These are phyloP conservation scores for Sclerotinia sclerotiorum DNA, from an alignment of 2,329 filamentous ascomycete species.

Conservation along the genomic window DNA sequence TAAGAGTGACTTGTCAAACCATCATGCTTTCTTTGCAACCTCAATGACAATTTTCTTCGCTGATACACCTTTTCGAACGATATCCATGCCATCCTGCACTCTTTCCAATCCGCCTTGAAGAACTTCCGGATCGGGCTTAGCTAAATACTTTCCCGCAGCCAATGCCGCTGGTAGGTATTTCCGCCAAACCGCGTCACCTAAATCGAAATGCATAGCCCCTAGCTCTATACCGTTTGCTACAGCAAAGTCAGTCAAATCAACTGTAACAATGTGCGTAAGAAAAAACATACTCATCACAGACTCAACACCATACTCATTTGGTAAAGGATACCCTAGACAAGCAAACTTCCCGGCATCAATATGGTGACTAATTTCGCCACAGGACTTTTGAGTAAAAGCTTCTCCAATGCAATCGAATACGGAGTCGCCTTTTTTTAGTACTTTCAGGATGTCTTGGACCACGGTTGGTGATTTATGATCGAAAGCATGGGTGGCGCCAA, in stretches of 20 bases:
- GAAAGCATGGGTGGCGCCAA: slow-evolving; percentile 48
- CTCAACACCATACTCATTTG: slow-evolving; percentile 33
- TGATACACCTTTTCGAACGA: slow-evolving; percentile 44
- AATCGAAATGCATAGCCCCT: slow-evolving; percentile 38
- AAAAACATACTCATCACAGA: slow-evolving; percentile 34
- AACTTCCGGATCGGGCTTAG: slow-evolving; percentile 44
- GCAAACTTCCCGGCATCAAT: slow-evolving; percentile 35
- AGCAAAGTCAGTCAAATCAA: slow-evolving; percentile 10
- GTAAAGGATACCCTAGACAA: neutral
- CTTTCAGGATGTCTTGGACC: slow-evolving; percentile 27
- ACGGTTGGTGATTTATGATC: slow-evolving; percentile 44
- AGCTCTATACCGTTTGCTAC: slow-evolving; percentile 35
- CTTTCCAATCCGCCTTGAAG: slow-evolving; percentile 46
- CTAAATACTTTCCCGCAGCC: slow-evolving; percentile 40
- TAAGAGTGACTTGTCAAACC: neutral
- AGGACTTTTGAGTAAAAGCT: slow-evolving; percentile 30
- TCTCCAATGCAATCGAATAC: slow-evolving; percentile 38
- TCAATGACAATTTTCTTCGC: slow-evolving; percentile 47
- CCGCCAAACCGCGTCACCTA: slow-evolving; percentile 42
- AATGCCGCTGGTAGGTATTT: slow-evolving; percentile 45
- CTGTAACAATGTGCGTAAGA: neutral
- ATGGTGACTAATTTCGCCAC: slow-evolving; percentile 37
- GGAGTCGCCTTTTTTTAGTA: slow-evolving; percentile 26
- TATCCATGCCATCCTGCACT: slow-evolving; percentile 45
- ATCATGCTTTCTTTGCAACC: slow-evolving; percentile 20